Conservation (phyloP, 2,329 filamentous ascomycete genomes). For the Alternaria arbusti region DNA sequence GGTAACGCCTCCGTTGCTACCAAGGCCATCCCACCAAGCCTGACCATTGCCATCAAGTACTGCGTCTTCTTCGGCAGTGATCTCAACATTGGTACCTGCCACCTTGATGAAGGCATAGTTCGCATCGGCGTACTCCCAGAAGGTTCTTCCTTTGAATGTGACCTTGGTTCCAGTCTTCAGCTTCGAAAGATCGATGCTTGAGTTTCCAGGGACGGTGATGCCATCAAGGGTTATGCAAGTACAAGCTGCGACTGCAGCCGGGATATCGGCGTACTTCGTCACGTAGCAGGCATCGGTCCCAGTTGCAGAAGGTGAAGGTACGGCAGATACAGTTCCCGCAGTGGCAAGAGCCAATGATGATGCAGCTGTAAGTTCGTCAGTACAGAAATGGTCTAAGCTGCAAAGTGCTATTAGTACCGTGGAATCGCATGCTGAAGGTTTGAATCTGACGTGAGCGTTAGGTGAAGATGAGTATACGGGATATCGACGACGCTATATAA, state of each 20-base stretch:
- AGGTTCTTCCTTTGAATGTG: conserved; percentile 41
- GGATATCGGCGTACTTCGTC: conserved; percentile 25
- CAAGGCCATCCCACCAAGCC: conserved; percentile 41
- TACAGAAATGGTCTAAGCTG: neutral
- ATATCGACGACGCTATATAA: neutral
- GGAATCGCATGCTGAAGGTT: neutral
- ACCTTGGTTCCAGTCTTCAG: conserved; percentile 52
- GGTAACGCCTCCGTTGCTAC: conserved; percentile 54
- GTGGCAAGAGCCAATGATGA: conserved; percentile 15
- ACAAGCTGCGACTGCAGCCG: conserved; percentile 49
- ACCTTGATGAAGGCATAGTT: conserved; percentile 44
- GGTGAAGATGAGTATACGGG: neutral
- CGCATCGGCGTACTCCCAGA: conserved; percentile 42
- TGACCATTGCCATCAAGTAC: conserved; percentile 30
- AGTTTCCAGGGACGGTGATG: conserved; percentile 47
- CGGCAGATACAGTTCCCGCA: conserved; percentile 8
- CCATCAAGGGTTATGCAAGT: conserved; percentile 51
- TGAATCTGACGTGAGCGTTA: neutral
- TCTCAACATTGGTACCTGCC: conserved; percentile 49
- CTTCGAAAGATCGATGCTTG: conserved; percentile 50
- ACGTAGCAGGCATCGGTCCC: conserved; percentile 24
- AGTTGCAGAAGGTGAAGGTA: neutral
- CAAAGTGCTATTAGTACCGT: neutral
- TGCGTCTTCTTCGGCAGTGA: conserved; percentile 49
- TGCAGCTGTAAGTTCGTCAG: conserved; percentile 4